Percentiles rank a stretch among this genome's conserved stretches.
phyloP scores from a whole-genome alignment of 2,329 filamentous ascomycete species.

The Hypoxylon sp. region DNA sequence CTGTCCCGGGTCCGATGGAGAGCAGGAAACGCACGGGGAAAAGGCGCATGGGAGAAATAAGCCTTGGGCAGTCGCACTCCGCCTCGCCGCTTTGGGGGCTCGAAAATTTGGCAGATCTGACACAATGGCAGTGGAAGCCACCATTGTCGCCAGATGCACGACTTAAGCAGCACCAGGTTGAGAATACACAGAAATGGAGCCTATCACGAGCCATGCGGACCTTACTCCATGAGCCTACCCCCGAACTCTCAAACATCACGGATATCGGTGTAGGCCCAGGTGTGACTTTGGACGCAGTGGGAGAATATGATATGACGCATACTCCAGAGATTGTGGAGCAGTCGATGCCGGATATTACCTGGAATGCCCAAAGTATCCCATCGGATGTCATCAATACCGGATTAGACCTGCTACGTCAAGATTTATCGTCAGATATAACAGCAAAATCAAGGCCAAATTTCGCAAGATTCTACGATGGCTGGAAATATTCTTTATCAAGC shows the following conservation, averaged over 20 bases:
- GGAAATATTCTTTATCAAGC: conserved; percentile 39
- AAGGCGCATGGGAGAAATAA: conserved; percentile 68
- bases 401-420: conserved; percentile 34
- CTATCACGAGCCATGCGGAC: conserved; percentile 15
- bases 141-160: conserved; percentile 57
- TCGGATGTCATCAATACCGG: conserved; percentile 38
- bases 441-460: conserved; percentile 29
- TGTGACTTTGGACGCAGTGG: conserved; percentile 29
- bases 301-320: conserved; percentile 7
- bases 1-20: conserved; percentile 69
- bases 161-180: conserved; percentile 20
- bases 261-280: conserved; percentile 17
- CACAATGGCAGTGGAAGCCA: conserved; percentile 67
- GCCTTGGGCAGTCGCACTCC: conserved; percentile 57
- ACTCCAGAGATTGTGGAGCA: conserved; percentile 5
- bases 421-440: conserved; percentile 24
- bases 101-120: conserved; percentile 61
- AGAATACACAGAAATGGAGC: conserved; percentile 4
- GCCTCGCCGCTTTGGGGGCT: conserved; percentile 63
- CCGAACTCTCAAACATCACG: background rate
- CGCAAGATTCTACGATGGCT: conserved; percentile 46
- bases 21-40: conserved; percentile 67
- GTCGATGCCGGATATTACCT: conserved; percentile 13
- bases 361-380: conserved; percentile 31
- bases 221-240: conserved; percentile 18